Percentiles rank a stretch among this genome's conserved stretches.
Evolutionary conservation across 2,329 filamentous ascomycete species (phyloP).

Genomic region (Trichoderma sp.): DNA sequence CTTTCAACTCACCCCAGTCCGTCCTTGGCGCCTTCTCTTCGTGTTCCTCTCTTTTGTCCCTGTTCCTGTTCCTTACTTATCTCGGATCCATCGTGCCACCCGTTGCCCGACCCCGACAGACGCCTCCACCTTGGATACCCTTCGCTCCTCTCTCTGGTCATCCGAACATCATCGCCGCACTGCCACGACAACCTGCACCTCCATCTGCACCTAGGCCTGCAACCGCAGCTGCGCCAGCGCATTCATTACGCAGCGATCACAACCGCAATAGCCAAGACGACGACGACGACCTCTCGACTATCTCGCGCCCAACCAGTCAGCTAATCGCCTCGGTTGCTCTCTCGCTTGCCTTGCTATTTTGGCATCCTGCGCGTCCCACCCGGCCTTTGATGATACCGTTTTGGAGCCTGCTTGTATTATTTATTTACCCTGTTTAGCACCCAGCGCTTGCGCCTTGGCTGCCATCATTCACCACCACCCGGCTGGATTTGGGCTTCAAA

Average conservation of each 20-base stretch:
- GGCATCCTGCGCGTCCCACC: neutral
- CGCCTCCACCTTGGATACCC: neutral
- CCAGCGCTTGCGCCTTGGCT: constrained; percentile 15
- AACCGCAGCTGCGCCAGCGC: neutral
- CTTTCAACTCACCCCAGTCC: constrained; percentile 12
- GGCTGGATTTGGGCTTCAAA: constrained; percentile 7
- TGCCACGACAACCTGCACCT: constrained; percentile 10
- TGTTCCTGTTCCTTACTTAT: neutral
- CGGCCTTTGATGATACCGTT: constrained; percentile 8
- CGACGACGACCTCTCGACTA: neutral
- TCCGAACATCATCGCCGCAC: constrained; percentile 11
- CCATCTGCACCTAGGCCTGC: neutral
- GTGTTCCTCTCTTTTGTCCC: constrained; percentile 1
- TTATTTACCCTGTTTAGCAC: constrained; percentile 15
- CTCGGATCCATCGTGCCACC: constrained; percentile 1
- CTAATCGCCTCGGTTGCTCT: neutral
- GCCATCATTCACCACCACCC: neutral
- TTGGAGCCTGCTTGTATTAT: constrained; percentile 1
- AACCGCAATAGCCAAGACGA: neutral
- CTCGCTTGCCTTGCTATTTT: neutral
- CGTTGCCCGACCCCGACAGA: constrained; percentile 2
- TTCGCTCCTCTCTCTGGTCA: constrained; percentile 1
- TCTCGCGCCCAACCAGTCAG: neutral
- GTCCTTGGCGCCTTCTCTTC: constrained; percentile 1
- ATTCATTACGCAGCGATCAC: neutral